Conservation (phyloP, 257 asterid genomes). For the Capsicum baccatum region DNA sequence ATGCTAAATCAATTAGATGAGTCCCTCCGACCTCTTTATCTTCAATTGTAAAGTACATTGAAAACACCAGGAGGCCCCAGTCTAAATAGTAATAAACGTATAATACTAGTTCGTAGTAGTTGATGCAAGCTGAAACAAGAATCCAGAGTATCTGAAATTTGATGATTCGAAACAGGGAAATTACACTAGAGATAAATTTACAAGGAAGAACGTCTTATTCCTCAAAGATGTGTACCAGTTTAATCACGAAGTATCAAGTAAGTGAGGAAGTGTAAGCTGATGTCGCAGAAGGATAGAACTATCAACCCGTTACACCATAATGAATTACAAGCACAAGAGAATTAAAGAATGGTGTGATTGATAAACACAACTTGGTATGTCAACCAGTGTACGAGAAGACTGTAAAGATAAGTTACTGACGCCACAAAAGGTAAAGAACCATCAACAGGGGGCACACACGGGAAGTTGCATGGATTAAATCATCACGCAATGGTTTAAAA, state of each 20-base stretch:
- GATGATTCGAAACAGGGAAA: neutral
- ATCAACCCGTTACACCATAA: neutral
- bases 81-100: neutral
- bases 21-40: neutral
- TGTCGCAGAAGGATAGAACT: neutral
- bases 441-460: neutral
- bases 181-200: neutral
- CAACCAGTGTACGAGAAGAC: neutral
- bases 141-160: neutral
- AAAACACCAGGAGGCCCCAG: neutral
- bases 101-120: neutral
- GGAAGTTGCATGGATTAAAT: neutral
- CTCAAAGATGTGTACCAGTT: neutral
- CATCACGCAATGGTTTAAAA: neutral
- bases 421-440: neutral
- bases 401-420: neutral
- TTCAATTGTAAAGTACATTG: neutral
- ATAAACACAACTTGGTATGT: neutral
- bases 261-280: neutral
- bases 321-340: neutral
- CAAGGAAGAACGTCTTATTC: neutral
- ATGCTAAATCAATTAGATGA: conserved; percentile 19
- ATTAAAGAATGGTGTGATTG: neutral
- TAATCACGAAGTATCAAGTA: neutral
- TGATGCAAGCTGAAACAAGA: neutral